phyloP scores from a whole-genome alignment of 306 rosid species.

The Rosa multiflora region DNA sequence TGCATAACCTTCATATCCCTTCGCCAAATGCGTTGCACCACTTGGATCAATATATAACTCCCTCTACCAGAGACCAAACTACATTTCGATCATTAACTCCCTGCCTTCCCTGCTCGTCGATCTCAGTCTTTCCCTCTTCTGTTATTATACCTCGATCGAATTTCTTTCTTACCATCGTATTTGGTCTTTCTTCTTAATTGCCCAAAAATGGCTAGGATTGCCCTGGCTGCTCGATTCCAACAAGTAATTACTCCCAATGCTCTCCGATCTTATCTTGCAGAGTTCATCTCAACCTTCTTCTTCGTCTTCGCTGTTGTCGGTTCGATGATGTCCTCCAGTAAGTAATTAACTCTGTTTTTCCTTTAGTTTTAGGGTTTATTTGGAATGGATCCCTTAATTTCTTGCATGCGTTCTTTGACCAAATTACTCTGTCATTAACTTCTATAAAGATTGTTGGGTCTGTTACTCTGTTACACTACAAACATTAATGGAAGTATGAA shows the following conservation, averaged over 20 bases:
- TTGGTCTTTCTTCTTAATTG: neutral
- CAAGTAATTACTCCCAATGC: constrained; percentile 59
- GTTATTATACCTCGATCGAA: neutral
- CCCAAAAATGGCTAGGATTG: constrained; percentile 49
- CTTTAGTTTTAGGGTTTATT: neutral
- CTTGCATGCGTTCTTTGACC: neutral
- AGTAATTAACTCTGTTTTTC: constrained; percentile 16
- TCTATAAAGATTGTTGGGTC: neutral
- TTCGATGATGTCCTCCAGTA: constrained; percentile 74
- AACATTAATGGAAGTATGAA: neutral
- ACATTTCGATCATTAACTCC: neutral
- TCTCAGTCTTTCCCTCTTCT: neutral
- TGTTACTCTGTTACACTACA: neutral
- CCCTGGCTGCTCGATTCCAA: constrained; percentile 44
- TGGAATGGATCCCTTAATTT: neutral
- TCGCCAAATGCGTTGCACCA: constrained; percentile 9
- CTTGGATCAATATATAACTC: constrained; percentile 7
- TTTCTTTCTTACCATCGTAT: too few species aligned
- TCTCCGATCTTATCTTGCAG: constrained; percentile 73
- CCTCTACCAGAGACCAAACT: neutral
- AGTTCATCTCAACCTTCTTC: constrained; percentile 89
- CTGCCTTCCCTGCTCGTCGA: neutral
- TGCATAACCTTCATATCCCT: constrained; percentile 10
- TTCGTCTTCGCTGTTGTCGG: constrained; percentile 63
- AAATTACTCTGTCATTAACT: neutral